These are phyloP conservation scores for Populus simonii DNA, from an alignment of 345 rosid genomes.

Conservation along the genomic window DNA sequence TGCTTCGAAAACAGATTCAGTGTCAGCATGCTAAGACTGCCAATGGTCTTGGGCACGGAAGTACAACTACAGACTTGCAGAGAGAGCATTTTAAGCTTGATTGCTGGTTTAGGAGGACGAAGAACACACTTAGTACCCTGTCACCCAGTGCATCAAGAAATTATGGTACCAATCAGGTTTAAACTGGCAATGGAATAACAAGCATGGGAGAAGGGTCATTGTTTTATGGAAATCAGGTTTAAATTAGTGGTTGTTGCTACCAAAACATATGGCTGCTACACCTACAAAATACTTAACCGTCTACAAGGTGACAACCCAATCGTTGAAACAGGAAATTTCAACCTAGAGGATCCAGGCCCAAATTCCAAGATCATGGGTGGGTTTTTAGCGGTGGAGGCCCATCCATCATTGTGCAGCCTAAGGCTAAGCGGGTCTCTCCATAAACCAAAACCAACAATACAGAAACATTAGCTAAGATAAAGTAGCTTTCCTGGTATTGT, in stretches of 20 bases:
- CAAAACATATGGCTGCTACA: neutral
- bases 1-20: slow-evolving; percentile 34
- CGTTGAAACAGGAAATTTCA: too few species aligned
- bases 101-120: slow-evolving; percentile 41
- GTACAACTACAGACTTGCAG: slow-evolving; percentile 35
- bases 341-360: too few species aligned
- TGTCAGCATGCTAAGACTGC: slow-evolving; percentile 42
- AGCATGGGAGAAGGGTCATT: neutral
- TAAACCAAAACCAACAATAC: too few species aligned
- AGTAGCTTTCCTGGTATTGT: too few species aligned
- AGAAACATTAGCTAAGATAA: too few species aligned
- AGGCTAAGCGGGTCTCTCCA: too few species aligned
- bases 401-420: too few species aligned
- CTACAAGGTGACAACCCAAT: too few species aligned
- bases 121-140: slow-evolving; percentile 72
- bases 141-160: slow-evolving; percentile 48
- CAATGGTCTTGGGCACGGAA: slow-evolving; percentile 40
- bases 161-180: slow-evolving; percentile 36
- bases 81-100: slow-evolving; percentile 47
- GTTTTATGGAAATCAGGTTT: neutral
- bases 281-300: neutral
- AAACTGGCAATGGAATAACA: slow-evolving; percentile 11
- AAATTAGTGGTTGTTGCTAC: too few species aligned
- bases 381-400: too few species aligned
- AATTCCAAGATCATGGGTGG: too few species aligned